A percentile compares a stretch with the other conserved stretches of the same genome.
phyloP scores from a whole-genome alignment of 768 basidiomycete genomes.

The Termitomyces sp. region DNA sequence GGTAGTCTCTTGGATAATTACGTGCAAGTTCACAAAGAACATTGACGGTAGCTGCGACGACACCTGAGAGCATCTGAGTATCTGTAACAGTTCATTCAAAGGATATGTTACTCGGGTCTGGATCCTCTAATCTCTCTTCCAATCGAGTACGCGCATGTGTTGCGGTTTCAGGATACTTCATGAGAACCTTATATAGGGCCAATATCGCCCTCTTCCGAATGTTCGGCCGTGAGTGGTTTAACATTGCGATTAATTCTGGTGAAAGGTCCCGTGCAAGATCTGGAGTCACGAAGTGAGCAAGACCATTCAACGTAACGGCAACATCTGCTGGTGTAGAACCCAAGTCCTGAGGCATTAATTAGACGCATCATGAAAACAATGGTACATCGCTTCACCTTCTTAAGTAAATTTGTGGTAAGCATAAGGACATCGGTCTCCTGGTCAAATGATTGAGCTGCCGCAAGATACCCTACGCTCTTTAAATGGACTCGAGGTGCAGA shows the following conservation, averaged over 20 bases:
- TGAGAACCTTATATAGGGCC: conserved; percentile 72
- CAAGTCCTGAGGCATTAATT: conserved; percentile 57
- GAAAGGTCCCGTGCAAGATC: conserved; percentile 90
- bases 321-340: conserved; percentile 70
- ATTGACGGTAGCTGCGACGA: conserved; percentile 91
- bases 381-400: conserved; percentile 61
- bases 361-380: conserved; percentile 13
- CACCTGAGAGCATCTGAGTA: conserved; percentile 42
- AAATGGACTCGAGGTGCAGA: conserved; percentile 86
- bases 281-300: conserved; percentile 77
- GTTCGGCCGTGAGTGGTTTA: conserved; percentile 83
- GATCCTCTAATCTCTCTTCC: conserved; percentile 75
- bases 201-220: conserved; percentile 91
- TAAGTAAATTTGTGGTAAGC: conserved; percentile 91
- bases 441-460: conserved; percentile 84
- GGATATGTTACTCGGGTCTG: conserved; percentile 50
- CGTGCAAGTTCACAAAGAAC: conserved; percentile 90
- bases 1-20: conserved; percentile 70
- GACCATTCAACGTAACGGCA: conserved; percentile 72
- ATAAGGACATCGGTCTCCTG: conserved; percentile 96
- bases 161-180: conserved; percentile 77
- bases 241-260: conserved; percentile 77
- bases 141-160: conserved; percentile 61
- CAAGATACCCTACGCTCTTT: conserved; percentile 94
- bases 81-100: background rate